Evolutionary conservation across 2,329 filamentous ascomycete genomes (phyloP), one percentile per base, ranked within the genome.

Genomic region (Thielaviopsis musarum): DNA sequence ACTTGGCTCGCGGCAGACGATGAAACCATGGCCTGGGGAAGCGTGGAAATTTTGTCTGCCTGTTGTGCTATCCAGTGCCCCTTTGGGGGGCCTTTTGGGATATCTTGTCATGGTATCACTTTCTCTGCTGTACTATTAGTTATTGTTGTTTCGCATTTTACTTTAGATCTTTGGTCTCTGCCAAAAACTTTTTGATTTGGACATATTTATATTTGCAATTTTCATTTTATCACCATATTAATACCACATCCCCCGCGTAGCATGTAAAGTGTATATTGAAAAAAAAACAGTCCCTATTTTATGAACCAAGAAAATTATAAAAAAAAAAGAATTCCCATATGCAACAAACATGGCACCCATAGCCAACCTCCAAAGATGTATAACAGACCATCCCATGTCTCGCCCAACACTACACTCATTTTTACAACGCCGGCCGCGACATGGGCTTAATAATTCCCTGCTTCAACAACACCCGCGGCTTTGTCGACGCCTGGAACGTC

Each of bases 371-470:
- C 17, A 56, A 45, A 48, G 13, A 41, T 9, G 30, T 38, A 24
- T 12, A 56, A 45, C 38, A 22, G 19, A 21, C 30, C 15, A 26
- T 26, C 19, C 24, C 41, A 52, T 19, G 15, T 19, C 17, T 26
- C 24, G 24, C 54, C 22, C 52, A 17, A 26, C 6, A 51, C 19
- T 15, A 5, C n/a, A n/a, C 38, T 21, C 24, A 28, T 12, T 52
- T 34, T 41, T 70, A 74, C 60, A 68, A 66, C 57, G 69, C 75
- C 19, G 91, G 91, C 74, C 87, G 91, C 61, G 85, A 82, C 80
- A 98, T 88, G 49, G 93, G 87, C 66, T 82, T 80, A 71, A 98
- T 90, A 65, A 94, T 78, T 54, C 93, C 93, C 73, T 91, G 88
- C 76, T 95, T 96, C 70, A 95, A 75, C 70, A 97, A 76, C 64